Evolutionary conservation across 108 stramenopile species (phyloP).

Genomic region (Skeletonema potamos): DNA sequence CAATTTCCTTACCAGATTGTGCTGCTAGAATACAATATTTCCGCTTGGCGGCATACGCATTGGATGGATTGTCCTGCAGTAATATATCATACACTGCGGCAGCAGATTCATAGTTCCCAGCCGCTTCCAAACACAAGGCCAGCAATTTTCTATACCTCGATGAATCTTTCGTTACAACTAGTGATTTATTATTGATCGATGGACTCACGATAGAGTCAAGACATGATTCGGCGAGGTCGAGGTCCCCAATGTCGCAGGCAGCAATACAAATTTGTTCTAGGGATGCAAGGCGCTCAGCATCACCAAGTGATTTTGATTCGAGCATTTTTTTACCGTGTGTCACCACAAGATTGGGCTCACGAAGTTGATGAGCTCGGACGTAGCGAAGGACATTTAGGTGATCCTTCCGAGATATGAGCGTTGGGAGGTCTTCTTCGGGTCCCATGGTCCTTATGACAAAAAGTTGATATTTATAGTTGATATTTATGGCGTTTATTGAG

Average conservation of each 20-base stretch:
- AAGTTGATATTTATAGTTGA: too few species aligned
- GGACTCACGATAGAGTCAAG: conserved; percentile 28
- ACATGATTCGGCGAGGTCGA: conserved; percentile 47
- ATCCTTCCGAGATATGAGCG: conserved; percentile 61
- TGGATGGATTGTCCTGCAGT: conserved; percentile 73
- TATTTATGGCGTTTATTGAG: too few species aligned
- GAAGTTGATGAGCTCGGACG: conserved; percentile 73
- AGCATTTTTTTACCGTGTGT: conserved; percentile 58
- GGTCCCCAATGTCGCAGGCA: conserved; percentile 58
- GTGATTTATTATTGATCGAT: neutral
- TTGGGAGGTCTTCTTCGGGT: conserved; percentile 70
- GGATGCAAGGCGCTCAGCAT: conserved; percentile 53
- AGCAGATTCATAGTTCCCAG: conserved; percentile 61
- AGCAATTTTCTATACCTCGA: conserved; percentile 70
- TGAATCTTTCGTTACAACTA: conserved; percentile 43
- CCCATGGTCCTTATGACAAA: too few species aligned
- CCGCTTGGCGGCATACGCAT: conserved; percentile 72
- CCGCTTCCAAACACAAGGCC: conserved; percentile 67
- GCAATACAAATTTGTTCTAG: conserved; percentile 76
- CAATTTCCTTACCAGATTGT: conserved; percentile 36
- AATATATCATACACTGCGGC: conserved; percentile 60
- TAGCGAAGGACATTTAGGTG: conserved; percentile 74
- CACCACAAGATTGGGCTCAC: conserved; percentile 64
- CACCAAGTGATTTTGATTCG: conserved; percentile 33
- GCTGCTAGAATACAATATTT: conserved; percentile 75